A percentile compares a stretch with the other conserved stretches of the same genome.
Conservation (phyloP, 345 rosid species). For the Camelina hispida region DNA sequence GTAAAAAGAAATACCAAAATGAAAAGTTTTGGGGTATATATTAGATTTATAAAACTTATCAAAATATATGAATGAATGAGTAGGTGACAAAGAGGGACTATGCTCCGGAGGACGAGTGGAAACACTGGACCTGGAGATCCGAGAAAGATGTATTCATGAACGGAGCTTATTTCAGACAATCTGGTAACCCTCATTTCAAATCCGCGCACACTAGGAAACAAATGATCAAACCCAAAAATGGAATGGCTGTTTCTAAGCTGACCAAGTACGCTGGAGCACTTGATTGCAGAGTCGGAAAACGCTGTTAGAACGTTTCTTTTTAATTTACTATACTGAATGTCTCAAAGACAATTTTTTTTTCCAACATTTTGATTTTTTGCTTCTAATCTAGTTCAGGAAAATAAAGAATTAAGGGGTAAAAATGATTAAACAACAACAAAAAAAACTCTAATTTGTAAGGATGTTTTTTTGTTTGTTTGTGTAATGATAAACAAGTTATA, state of each 20-base stretch:
- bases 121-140: conserved; percentile 72
- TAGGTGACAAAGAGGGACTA: conserved; percentile 70
- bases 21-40: not conserved
- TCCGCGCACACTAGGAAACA: conserved; percentile 22
- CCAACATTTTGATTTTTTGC: conserved; percentile 29
- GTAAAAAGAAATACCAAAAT: not conserved
- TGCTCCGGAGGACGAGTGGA: conserved; percentile 57
- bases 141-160: conserved; percentile 67
- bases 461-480: conserved; percentile 29
- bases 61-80: not conserved
- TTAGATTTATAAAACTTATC: not conserved
- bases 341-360: conserved; percentile 2
- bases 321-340: not conserved
- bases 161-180: conserved; percentile 62
- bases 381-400: conserved; percentile 36
- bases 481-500: not conserved
- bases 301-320: conserved; percentile 33
- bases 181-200: conserved; percentile 47
- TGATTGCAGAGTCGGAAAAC: conserved; percentile 41
- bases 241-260: conserved; percentile 37
- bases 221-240: conserved; percentile 50
- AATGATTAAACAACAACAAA: not conserved
- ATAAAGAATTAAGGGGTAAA: conserved; percentile 19
- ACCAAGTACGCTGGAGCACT: conserved; percentile 54
- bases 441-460: conserved; percentile 1